These are phyloP conservation scores for Rhizopogon roseolus DNA, from an alignment of 768 basidiomycete genomes.

Conservation along the genomic window DNA sequence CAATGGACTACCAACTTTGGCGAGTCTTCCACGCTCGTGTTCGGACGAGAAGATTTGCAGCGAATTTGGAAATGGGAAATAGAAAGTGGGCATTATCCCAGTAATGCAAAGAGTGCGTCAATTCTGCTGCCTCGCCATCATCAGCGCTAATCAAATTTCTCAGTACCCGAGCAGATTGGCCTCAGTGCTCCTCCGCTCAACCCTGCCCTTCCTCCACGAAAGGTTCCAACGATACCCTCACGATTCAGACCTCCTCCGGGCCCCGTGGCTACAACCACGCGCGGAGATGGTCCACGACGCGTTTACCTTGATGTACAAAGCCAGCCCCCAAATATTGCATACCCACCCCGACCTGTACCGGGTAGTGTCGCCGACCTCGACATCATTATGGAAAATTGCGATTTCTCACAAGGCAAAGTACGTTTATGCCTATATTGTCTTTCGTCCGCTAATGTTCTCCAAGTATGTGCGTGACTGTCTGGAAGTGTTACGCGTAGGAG, in stretches of 20 bases:
- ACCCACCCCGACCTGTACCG: slow-evolving; percentile 81
- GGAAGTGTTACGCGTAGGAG: slow-evolving; percentile 89
- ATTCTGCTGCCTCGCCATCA: neutral
- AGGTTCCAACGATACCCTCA: slow-evolving; percentile 39
- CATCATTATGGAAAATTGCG: slow-evolving; percentile 86
- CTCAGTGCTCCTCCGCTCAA: slow-evolving; percentile 56
- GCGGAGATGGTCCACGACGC: slow-evolving; percentile 74
- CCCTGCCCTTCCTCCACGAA: slow-evolving; percentile 66
- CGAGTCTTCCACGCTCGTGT: slow-evolving; percentile 71
- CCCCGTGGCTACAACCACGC: slow-evolving; percentile 49
- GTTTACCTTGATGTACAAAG: slow-evolving; percentile 70
- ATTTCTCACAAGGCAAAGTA: slow-evolving; percentile 80
- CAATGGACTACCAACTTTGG: slow-evolving; percentile 58
- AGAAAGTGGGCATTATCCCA: slow-evolving; percentile 90
- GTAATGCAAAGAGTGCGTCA: slow-evolving; percentile 65
- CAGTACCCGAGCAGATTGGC: slow-evolving; percentile 71
- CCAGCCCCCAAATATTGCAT: slow-evolving; percentile 61
- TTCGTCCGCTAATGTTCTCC: neutral
- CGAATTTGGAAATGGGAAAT: slow-evolving; percentile 97
- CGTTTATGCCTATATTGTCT: neutral
- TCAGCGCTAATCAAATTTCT: slow-evolving; percentile 3
- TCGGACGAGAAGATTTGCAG: slow-evolving; percentile 72
- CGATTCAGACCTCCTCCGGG: slow-evolving; percentile 43
- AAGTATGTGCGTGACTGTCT: slow-evolving; percentile 98
- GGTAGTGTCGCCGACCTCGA: slow-evolving; percentile 90